Evolutionary conservation across 2,329 filamentous ascomycete species (phyloP).

Genomic region (Calonectria multiphialidica): DNA sequence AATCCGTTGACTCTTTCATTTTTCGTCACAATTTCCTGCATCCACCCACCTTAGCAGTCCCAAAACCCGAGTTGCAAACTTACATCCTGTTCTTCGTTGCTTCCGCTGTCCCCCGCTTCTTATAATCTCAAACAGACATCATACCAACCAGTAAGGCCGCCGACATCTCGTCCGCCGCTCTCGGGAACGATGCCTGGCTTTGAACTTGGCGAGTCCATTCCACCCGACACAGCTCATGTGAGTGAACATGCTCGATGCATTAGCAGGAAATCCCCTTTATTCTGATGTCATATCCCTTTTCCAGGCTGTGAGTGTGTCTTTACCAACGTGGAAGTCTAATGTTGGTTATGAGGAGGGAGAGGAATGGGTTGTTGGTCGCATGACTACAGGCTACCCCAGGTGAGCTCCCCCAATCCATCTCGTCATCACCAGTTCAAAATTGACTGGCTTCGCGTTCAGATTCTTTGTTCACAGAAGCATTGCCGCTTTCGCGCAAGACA

Average conservation of each 20-base stretch:
- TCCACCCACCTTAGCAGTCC: conserved; percentile 1
- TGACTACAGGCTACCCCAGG: conserved; percentile 94
- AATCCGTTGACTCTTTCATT: conserved; percentile 7
- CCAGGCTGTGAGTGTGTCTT: conserved; percentile 93
- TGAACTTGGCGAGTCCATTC: conserved; percentile 77
- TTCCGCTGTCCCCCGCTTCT: background rate
- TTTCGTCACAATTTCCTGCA: conserved; percentile 15
- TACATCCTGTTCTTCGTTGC: background rate
- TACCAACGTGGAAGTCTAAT: conserved; percentile 93
- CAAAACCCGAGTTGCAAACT: background rate
- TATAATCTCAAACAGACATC: background rate
- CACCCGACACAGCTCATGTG: conserved; percentile 83
- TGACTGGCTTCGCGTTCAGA: conserved; percentile 58
- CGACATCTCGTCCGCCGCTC: background rate
- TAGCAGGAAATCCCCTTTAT: background rate
- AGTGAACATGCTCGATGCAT: conserved; percentile 48
- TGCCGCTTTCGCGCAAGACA: conserved; percentile 75
- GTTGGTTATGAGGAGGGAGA: conserved; percentile 95
- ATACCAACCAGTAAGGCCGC: background rate
- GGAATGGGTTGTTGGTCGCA: conserved; percentile 83
- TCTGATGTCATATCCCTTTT: background rate
- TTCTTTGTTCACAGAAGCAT: conserved; percentile 95
- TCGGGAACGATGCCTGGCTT: conserved; percentile 58
- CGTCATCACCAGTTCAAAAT: background rate
- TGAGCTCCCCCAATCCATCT: conserved; percentile 49